phyloP scores from a whole-genome alignment of 495 filamentous ascomycete species.

The Aspergillus incahuasiensis region DNA sequence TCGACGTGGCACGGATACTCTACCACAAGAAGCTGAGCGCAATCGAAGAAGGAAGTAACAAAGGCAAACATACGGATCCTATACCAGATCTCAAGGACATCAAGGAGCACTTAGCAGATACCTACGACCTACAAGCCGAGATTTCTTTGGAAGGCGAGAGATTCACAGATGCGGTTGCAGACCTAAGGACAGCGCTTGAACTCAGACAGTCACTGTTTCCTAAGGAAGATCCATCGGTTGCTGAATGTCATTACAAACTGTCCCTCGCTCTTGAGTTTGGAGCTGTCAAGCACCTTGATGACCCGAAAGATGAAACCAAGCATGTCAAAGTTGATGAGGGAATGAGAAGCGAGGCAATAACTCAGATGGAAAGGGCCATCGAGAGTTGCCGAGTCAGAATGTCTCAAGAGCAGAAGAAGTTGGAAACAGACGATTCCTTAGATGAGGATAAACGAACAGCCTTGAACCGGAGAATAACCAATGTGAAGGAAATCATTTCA shows the following conservation, averaged over 20 bases:
- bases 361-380: conserved; percentile 79
- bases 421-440: conserved; percentile 49
- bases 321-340: conserved; percentile 54
- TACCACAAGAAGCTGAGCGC: conserved; percentile 56
- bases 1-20: conserved; percentile 85
- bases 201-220: conserved; percentile 74
- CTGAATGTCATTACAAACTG: conserved; percentile 93
- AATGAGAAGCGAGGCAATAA: conserved; percentile 69
- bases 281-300: conserved; percentile 63
- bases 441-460: conserved; percentile 46
- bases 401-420: conserved; percentile 63
- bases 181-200: conserved; percentile 68
- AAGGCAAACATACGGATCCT: conserved; percentile 49
- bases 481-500: conserved; percentile 79
- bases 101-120: conserved; percentile 83
- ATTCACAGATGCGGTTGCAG: conserved; percentile 74
- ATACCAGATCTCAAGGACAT: conserved; percentile 53
- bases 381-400: conserved; percentile 72
- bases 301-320: conserved; percentile 27
- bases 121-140: conserved; percentile 85
- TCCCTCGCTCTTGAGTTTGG: conserved; percentile 94
- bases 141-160: conserved; percentile 93
- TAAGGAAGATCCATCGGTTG: conserved; percentile 72
- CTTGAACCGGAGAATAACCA: conserved; percentile 62
- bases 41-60: conserved; percentile 42